Base-by-base conservation (phyloP, 2,329 filamentous ascomycete species). In the Colletotrichum navitas region DNA sequence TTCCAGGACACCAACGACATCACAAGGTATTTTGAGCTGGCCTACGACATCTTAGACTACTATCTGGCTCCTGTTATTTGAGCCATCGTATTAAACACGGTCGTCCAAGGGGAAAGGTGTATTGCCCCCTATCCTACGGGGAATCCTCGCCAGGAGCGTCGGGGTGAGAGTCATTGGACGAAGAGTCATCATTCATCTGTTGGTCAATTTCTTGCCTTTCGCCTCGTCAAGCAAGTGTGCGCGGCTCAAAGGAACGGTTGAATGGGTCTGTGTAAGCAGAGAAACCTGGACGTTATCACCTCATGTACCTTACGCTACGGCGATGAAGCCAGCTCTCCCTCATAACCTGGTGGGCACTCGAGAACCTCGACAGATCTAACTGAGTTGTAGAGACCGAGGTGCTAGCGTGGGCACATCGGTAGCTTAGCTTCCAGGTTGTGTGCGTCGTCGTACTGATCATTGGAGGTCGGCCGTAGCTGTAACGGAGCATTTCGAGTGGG, bases 1-100 rank as follows among this genome's bases (percentile, higher is more conserved):
- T 80, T 84, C 63, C 71, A 78, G 55, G 73, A 75, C 2, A 73
- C 71, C 3, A 74, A 66, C 18, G 73, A 76, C 14, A 75, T 76
- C 3, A 66, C 73, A 43, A 74, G 74, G 29, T 89, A 87, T 71
- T 81, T 88, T 52, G 79, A 81, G 54, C 76, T 89, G 61, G 85
- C 85, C 12, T 90, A 91, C 71, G 80, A 83, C 12, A 83, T 91
- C 47, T 75, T 91, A 41, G 84, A 86, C 64, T 87, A 87, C 74
- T 85, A 87, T 56, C 77, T 91, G 29, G 79, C 83, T 14, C 85
- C 87, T 24, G 85, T 85, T 5, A 73, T 90, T 24, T 91, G 74
- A 72, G 43, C 24, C 21, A 34, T n/a, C 8, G 1, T 39, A 12
- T 45, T 18, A 5, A 21, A n/a, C 5, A 43, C 29, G 24, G 36